Evolutionary conservation across 2,329 filamentous ascomycete species (phyloP).

Genomic region (Lizonia empirigonia): DNA sequence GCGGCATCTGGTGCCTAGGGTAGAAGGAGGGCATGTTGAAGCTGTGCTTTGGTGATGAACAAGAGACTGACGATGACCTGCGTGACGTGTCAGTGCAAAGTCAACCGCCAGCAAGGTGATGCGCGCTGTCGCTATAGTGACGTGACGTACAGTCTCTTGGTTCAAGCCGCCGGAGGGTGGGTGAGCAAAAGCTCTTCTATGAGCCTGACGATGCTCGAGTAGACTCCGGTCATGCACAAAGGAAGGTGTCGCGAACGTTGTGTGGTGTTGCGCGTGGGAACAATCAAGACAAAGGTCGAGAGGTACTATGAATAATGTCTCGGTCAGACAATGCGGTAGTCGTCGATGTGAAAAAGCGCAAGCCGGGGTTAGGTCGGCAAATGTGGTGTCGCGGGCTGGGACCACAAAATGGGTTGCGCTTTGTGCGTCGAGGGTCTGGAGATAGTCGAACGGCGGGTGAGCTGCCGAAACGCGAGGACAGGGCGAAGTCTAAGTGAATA

Average conservation of each 20-base stretch:
- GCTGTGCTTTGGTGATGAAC: conserved; percentile 41
- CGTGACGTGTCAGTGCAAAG: conserved; percentile 24
- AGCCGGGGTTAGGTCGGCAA: conserved; percentile 13
- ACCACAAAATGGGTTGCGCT: conserved; percentile 21
- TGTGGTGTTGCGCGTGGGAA: conserved; percentile 24
- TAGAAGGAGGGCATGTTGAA: conserved; percentile 59
- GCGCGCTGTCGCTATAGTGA: conserved; percentile 7
- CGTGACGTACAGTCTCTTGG: conserved; percentile 49
- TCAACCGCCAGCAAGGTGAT: not conserved
- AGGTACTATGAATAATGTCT: conserved; percentile 34
- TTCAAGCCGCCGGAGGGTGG: conserved; percentile 38
- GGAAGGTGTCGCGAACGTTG: conserved; percentile 22
- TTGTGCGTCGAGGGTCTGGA: conserved; percentile 18
- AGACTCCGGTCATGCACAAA: conserved; percentile 47
- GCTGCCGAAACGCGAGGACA: conserved; percentile 31
- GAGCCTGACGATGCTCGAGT: conserved; percentile 42
- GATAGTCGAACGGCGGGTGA: conserved; percentile 15
- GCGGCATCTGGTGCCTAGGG: conserved; percentile 51
- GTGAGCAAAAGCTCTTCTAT: conserved; percentile 47
- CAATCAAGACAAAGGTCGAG: conserved; percentile 30
- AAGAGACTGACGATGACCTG: conserved; percentile 53
- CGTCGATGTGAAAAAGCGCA: conserved; percentile 17
- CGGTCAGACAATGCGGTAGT: conserved; percentile 26
- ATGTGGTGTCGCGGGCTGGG: conserved; percentile 22
- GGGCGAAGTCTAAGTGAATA: conserved; percentile 50